A percentile compares a stretch with the other conserved stretches of the same genome.
Evolutionary conservation across 495 filamentous ascomycete genomes (phyloP).

Genomic region (Daldinia bambusicola): DNA sequence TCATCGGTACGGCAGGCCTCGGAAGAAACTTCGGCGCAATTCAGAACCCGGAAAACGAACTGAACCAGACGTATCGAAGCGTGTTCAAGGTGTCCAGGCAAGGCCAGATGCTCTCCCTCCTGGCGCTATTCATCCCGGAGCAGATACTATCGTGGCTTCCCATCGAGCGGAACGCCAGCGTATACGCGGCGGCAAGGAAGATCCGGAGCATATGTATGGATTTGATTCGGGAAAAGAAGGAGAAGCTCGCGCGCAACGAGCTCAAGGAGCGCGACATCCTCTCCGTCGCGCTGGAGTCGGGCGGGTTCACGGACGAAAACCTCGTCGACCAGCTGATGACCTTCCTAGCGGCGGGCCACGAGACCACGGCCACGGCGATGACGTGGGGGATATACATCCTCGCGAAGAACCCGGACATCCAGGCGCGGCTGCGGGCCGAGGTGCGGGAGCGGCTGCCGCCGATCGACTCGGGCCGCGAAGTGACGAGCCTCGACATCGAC

Average conservation of each 20-base stretch:
- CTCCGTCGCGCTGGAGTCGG: conserved; percentile 80
- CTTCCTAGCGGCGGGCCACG: conserved; percentile 91
- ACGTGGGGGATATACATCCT: conserved; percentile 67
- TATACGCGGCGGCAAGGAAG: conserved; percentile 61
- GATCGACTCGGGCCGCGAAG: conserved; percentile 52
- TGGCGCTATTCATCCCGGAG: conserved; percentile 59
- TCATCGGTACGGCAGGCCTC: conserved; percentile 84
- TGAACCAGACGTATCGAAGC: conserved; percentile 72
- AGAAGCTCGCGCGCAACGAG: conserved; percentile 65
- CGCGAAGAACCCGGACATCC: conserved; percentile 58
- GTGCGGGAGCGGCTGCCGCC: conserved; percentile 71
- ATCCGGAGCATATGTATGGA: conserved; percentile 72
- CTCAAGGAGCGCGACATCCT: conserved; percentile 76
- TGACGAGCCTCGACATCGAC: conserved; percentile 65
- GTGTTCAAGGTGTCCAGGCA: conserved; percentile 61
- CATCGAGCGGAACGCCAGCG: conserved; percentile 70
- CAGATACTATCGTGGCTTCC: conserved; percentile 67
- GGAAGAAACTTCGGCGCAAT: conserved; percentile 82
- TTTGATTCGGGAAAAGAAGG: conserved; percentile 75
- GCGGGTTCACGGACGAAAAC: conserved; percentile 79
- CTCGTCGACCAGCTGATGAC: conserved; percentile 95
- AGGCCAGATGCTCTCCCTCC: conserved; percentile 57
- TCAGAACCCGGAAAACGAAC: conserved; percentile 67
- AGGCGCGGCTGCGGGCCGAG: conserved; percentile 62
- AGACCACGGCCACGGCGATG: conserved; percentile 69